Conservation (phyloP, 257 asterid genomes). For the Ilex asprella region DNA sequence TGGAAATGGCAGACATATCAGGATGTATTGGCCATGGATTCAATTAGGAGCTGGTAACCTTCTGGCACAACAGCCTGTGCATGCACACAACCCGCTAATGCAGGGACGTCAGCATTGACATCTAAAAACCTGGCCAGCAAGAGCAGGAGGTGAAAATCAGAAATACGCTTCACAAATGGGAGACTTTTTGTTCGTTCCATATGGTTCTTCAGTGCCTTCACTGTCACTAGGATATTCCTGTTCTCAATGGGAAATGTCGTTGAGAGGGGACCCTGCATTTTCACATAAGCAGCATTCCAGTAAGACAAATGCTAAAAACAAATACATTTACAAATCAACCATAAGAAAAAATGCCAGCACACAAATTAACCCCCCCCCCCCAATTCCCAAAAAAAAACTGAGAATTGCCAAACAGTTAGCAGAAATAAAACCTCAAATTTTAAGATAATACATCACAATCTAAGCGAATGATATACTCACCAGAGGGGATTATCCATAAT, state of each 20-base stretch:
- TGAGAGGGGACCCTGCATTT: conserved; percentile 81
- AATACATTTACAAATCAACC: too few relatives aligned
- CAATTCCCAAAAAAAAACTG: too few relatives aligned
- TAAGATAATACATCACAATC: too few relatives aligned
- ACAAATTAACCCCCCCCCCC: too few relatives aligned
- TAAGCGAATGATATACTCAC: too few relatives aligned
- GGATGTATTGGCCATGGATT: conserved; percentile 64
- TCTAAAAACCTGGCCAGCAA: conserved; percentile 65
- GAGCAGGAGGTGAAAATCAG: conserved; percentile 89
- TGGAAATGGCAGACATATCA: conserved; percentile 9
- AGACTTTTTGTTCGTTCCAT: conserved; percentile 61
- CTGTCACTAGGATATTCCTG: conserved; percentile 45
- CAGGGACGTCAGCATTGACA: conserved; percentile 74
- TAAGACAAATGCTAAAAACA: background rate
- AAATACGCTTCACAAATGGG: conserved; percentile 71
- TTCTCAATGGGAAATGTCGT: conserved; percentile 85
- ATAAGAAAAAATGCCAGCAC: too few relatives aligned
- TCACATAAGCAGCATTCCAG: conserved; percentile 13
- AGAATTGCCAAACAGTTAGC: too few relatives aligned
- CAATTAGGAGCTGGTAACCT: conserved; percentile 85
- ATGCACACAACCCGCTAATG: conserved; percentile 64
- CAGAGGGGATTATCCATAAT: too few relatives aligned
- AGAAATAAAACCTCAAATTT: too few relatives aligned
- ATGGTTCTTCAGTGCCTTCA: conserved; percentile 66
- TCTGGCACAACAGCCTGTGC: conserved; percentile 65